Conservation (phyloP, 129 eudicot genomes). For the Smallanthus sonchifolius region DNA sequence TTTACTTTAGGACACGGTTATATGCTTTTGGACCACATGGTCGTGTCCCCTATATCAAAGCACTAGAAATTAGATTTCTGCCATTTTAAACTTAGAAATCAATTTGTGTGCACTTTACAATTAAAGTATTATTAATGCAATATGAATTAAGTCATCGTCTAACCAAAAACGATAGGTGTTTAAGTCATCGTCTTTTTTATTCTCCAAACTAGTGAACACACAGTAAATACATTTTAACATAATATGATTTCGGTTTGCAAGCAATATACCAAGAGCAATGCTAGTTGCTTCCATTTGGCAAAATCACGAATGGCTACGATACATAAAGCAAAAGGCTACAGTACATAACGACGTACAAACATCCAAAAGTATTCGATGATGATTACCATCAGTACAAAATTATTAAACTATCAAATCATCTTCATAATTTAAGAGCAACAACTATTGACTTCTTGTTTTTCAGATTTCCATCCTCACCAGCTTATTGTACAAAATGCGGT, state of each 20-base stretch:
- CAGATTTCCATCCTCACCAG: constrained; percentile 53
- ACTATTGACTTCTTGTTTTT: background rate
- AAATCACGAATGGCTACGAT: background rate
- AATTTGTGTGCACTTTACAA: no score
- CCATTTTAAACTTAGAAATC: no score
- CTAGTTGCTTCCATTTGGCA: constrained; percentile 1
- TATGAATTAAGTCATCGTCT: no score
- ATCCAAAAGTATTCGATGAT: background rate
- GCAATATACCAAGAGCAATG: background rate
- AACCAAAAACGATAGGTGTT: no score
- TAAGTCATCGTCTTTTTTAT: no score
- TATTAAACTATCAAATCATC: constrained; percentile 18
- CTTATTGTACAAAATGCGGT: constrained; percentile 78
- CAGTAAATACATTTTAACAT: background rate
- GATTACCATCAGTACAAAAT: background rate
- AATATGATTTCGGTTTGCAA: background rate
- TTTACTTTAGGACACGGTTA: no score
- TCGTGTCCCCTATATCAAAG: no score
- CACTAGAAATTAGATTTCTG: no score
- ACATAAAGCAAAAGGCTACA: background rate
- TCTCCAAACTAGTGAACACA: no score
- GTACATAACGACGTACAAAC: background rate
- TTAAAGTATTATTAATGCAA: no score
- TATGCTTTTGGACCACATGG: no score
- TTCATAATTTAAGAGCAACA: background rate